These are phyloP conservation scores for Vinca major DNA, from an alignment of 305 asterid species.

Conservation along the genomic window DNA sequence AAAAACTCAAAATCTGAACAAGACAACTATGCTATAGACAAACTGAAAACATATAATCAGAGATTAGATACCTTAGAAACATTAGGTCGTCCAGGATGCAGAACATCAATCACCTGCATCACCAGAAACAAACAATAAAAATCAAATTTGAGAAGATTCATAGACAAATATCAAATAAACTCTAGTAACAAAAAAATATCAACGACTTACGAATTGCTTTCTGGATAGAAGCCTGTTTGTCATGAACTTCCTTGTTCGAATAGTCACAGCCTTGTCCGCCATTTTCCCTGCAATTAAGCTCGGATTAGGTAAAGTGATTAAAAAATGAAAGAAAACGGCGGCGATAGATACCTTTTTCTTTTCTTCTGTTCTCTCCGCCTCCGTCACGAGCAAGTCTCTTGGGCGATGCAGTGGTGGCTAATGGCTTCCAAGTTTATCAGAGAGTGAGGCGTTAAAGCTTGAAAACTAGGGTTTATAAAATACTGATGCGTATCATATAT, in stretches of 20 bases:
- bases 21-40: neutral
- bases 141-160: neutral
- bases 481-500: neutral
- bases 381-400: neutral
- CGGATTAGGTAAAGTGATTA: neutral
- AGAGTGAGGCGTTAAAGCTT: neutral
- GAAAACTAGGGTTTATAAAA: neutral
- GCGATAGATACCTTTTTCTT: neutral
- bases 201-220: constrained; percentile 24
- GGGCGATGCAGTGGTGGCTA: constrained; percentile 4
- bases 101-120: constrained; percentile 25
- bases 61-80: constrained; percentile 20
- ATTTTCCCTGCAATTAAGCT: constrained; percentile 7
- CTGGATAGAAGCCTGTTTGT: constrained; percentile 25
- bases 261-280: constrained; percentile 29
- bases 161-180: neutral
- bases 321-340: neutral
- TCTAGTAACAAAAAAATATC: neutral
- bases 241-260: constrained; percentile 28
- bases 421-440: neutral
- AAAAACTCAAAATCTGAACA: neutral
- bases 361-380: constrained; percentile 9
- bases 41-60: neutral
- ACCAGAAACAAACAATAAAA: neutral
- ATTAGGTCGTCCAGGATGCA: constrained; percentile 27